Percentiles rank a stretch among this genome's conserved stretches.
phyloP scores from a whole-genome alignment of 441 rosid genomes.

The Iberis amara region DNA sequence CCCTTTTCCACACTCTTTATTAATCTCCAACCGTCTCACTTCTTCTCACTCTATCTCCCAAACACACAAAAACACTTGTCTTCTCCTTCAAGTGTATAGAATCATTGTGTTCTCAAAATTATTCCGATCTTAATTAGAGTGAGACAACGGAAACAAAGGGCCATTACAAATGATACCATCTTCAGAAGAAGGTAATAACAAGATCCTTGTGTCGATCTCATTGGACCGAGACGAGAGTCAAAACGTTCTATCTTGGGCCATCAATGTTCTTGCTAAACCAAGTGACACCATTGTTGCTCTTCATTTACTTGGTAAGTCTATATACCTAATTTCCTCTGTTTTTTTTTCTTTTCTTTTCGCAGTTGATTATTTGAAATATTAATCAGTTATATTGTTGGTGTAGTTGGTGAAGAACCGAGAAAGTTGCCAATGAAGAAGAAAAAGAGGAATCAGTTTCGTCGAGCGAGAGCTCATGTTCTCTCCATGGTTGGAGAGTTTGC shows the following conservation, averaged over 20 bases:
- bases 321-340: slow-evolving; percentile 2
- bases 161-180: slow-evolving; percentile 21
- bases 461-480: slow-evolving; percentile 71
- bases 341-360: not conserved
- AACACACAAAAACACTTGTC: slow-evolving; percentile 11
- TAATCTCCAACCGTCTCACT: slow-evolving; percentile 36
- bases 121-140: slow-evolving; percentile 8
- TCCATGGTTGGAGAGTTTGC: slow-evolving; percentile 75
- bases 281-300: slow-evolving; percentile 62
- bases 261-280: slow-evolving; percentile 60
- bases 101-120: slow-evolving; percentile 17
- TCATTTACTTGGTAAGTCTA: slow-evolving; percentile 59
- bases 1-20: slow-evolving; percentile 48
- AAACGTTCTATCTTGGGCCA: slow-evolving; percentile 75
- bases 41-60: slow-evolving; percentile 19
- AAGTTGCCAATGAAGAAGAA: slow-evolving; percentile 35
- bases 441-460: slow-evolving; percentile 48
- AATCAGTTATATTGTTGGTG: not conserved
- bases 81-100: slow-evolving; percentile 6
- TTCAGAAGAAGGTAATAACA: slow-evolving; percentile 38
- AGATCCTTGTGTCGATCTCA: slow-evolving; percentile 65
- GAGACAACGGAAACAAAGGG: not conserved
- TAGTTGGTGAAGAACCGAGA: slow-evolving; percentile 49
- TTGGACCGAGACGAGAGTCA: slow-evolving; percentile 52
- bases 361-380: not conserved